Evolutionary conservation across 352 stramenopile species (phyloP), one percentile per base, ranked within the genome.

Genomic region (Phytophthora melonis): DNA sequence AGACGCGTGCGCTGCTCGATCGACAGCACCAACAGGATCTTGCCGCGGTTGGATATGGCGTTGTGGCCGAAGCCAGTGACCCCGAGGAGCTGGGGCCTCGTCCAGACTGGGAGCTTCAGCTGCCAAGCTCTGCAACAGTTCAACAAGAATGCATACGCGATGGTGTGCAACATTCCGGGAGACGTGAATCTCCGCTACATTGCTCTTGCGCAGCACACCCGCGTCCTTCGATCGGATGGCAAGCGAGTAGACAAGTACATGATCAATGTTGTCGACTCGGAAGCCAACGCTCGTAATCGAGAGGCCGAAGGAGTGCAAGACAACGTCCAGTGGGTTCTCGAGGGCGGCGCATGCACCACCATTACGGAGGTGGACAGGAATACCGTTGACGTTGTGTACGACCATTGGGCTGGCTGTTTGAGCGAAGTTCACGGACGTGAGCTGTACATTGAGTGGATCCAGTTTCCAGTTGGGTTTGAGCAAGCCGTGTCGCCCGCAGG

Each of bases 371-470:
- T 77, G 13, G 68, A 77, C 18, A 39, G 56, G 14, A 32, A 41
- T 8, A 60, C 63, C 5, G 47, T 77, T 19, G 63, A 80, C 8
- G 41, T 80, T 9, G 59, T 74, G 21, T 75, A 75, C 30, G 63
- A 78, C 45, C 74, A 78, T 25, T 75, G 60, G 30, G 41, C 74
- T 36, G 62, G 21, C 45, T 80, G 72, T 32, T 19, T 81, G 27
- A 88, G 39, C 45, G 66, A 80, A 32, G 63, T 74, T 45, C 72
- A 83, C 41, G 76, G 78, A 36, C 73, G 73, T 36, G 78, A 79
- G 19, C 30, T 86, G 39, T 79, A 85, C 68, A 66, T 88, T 47
- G 78, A 88, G 36, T 83, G 71, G 49, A 71, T 58, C 23, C 32
- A 21, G 13, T 66, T 58, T 34, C 50, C 50, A 30, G 50, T 57